Conservation (phyloP, 31 red algal genomes). For the Asparagopsis taxiformis region DNA sequence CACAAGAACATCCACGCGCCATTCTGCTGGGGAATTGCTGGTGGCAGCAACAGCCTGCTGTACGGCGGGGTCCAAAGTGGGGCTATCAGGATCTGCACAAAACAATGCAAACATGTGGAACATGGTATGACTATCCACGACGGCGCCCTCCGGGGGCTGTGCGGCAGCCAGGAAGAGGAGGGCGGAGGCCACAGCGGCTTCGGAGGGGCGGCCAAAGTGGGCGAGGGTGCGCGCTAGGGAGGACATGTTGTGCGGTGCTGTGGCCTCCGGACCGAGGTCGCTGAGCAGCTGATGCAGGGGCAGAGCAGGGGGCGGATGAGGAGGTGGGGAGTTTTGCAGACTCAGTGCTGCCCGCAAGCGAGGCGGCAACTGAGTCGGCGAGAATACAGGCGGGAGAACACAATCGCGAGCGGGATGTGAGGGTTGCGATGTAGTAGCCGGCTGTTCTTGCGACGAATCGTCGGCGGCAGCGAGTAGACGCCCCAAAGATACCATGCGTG, state of each 20-base stretch:
- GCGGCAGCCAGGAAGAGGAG: constrained; percentile 61
- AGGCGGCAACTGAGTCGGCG: constrained; percentile 28
- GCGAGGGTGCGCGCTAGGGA: constrained; percentile 41
- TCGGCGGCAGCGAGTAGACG: constrained; percentile 66
- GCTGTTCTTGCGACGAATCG: constrained; percentile 36
- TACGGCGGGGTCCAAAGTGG: constrained; percentile 32
- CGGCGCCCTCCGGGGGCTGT: constrained; percentile 20
- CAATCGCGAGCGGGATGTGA: constrained; percentile 38
- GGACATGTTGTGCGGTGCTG: constrained; percentile 49
- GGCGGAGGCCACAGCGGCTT: constrained; percentile 58
- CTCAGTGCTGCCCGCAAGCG: constrained; percentile 25
- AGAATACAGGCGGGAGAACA: constrained; percentile 42
- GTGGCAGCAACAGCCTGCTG: constrained; percentile 43
- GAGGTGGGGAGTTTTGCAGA: constrained; percentile 7
- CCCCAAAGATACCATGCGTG: constrained; percentile 66
- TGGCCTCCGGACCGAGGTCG: constrained; percentile 60
- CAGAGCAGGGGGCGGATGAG: constrained; percentile 21
- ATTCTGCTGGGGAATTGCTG: constrained; percentile 40
- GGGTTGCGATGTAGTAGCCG: constrained; percentile 25
- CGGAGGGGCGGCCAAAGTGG: constrained; percentile 63
- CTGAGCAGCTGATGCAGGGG: constrained; percentile 49
- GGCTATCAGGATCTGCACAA: constrained; percentile 57
- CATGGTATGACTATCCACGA: constrained; percentile 55
- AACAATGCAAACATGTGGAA: constrained; percentile 72
- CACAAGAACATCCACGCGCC: constrained; percentile 76